phyloP scores from a whole-genome alignment of 495 filamentous ascomycete species.

The Melanomma pulvis-pyrius region DNA sequence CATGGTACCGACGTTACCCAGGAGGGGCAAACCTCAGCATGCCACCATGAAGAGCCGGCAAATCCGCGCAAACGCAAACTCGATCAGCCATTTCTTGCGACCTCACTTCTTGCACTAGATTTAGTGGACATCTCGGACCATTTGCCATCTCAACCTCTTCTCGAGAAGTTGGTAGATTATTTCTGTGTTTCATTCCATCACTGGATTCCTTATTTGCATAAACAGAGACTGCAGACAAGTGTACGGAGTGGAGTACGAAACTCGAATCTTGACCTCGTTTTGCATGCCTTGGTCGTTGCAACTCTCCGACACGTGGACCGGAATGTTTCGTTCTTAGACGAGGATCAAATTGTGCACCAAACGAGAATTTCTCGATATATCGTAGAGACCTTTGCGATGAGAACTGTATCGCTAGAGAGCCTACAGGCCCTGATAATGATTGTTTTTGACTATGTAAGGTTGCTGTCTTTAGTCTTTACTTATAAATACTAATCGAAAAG shows the following conservation, averaged over 20 bases:
- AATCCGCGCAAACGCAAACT: neutral
- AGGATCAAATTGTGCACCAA: conserved; percentile 9
- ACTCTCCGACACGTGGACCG: conserved; percentile 6
- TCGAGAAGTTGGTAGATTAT: conserved; percentile 7
- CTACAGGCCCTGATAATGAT: conserved; percentile 7
- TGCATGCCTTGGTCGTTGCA: conserved; percentile 9
- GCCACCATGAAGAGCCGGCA: neutral
- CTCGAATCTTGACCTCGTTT: neutral
- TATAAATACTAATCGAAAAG: neutral
- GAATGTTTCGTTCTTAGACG: neutral
- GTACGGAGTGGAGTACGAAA: neutral
- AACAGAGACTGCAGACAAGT: conserved; percentile 2
- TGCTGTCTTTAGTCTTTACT: neutral
- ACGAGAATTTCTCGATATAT: conserved; percentile 9
- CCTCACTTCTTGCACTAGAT: neutral
- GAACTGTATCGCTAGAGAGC: conserved; percentile 4
- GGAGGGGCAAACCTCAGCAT: neutral
- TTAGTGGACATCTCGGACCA: neutral
- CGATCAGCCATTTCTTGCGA: neutral
- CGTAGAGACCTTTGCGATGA: conserved; percentile 11
- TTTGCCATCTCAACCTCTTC: conserved; percentile 12
- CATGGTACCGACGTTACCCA: neutral
- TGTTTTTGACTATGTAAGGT: conserved; percentile 14
- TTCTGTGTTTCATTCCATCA: conserved; percentile 19
- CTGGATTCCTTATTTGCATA: conserved; percentile 17